These are phyloP conservation scores for Stromatinia cepivora DNA, from an alignment of 2,329 filamentous ascomycete genomes.

Conservation along the genomic window DNA sequence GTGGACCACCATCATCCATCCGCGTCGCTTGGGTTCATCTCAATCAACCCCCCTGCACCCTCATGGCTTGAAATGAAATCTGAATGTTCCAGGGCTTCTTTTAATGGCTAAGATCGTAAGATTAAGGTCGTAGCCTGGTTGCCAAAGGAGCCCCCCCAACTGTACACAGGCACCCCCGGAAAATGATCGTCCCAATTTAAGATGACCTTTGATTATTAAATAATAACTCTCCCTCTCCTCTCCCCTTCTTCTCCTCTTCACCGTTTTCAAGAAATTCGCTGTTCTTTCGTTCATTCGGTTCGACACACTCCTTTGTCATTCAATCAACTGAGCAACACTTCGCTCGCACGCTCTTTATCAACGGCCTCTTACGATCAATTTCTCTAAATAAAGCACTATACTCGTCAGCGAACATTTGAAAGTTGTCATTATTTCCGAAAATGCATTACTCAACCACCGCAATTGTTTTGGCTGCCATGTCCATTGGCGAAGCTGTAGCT, in stretches of 20 bases:
- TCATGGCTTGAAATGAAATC: constrained; percentile 21
- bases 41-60: constrained; percentile 34
- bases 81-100: constrained; percentile 20
- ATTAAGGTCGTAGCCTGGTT: constrained; percentile 14
- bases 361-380: constrained; percentile 31
- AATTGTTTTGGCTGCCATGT: constrained; percentile 37
- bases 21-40: constrained; percentile 34
- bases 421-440: constrained; percentile 26
- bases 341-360: constrained; percentile 39
- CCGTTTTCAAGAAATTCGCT: constrained; percentile 32
- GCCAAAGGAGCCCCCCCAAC: constrained; percentile 15
- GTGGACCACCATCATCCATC: constrained; percentile 27
- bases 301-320: constrained; percentile 33
- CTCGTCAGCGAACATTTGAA: constrained; percentile 4
- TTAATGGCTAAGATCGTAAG: constrained; percentile 17
- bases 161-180: constrained; percentile 8
- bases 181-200: constrained; percentile 22
- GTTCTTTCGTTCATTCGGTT: constrained; percentile 35
- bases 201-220: constrained; percentile 20
- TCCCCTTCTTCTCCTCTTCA: constrained; percentile 26
- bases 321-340: constrained; percentile 35
- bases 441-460: constrained; percentile 39
- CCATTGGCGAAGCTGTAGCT: constrained; percentile 38
- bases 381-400: constrained; percentile 21
- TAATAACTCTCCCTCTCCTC: constrained; percentile 19